phyloP scores from a whole-genome alignment of 2,329 filamentous ascomycete genomes.

The Colletotrichum paranaense region DNA sequence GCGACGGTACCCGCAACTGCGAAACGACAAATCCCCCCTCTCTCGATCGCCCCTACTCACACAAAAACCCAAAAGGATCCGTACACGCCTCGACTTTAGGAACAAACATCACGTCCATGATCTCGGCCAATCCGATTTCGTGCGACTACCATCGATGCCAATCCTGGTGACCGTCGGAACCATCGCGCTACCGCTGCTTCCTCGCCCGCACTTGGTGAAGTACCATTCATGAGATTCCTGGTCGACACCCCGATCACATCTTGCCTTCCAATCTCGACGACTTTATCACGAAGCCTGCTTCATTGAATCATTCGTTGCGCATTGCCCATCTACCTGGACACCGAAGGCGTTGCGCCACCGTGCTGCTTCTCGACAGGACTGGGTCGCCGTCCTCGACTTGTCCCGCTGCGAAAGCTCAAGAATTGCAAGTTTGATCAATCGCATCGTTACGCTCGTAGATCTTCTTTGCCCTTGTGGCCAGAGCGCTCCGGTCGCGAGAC shows the following conservation, averaged over 20 bases:
- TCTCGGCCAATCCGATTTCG: constrained; percentile 1
- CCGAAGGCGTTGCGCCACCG: constrained; percentile 8
- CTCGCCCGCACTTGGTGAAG: constrained; percentile 17
- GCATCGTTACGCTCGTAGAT: constrained; percentile 19
- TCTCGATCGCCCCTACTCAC: constrained; percentile 5
- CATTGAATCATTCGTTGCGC: not conserved
- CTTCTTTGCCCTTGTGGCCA: constrained; percentile 52
- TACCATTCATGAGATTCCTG: constrained; percentile 19
- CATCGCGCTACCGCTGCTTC: constrained; percentile 7
- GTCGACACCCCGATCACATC: constrained; percentile 11
- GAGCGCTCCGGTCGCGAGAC: constrained; percentile 71
- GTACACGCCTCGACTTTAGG: not conserved
- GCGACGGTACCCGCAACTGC: constrained; percentile 35
- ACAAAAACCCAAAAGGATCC: constrained; percentile 8
- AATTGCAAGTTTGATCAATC: not conserved
- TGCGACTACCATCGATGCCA: constrained; percentile 22
- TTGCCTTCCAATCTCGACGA: constrained; percentile 11
- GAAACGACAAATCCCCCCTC: constrained; percentile 29
- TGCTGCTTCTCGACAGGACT: constrained; percentile 19
- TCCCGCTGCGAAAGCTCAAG: constrained; percentile 20
- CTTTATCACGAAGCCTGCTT: not conserved
- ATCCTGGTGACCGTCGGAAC: constrained; percentile 12
- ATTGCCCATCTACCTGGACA: constrained; percentile 10
- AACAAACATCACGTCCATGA: constrained; percentile 10
- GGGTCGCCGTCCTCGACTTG: constrained; percentile 29